Conservation (phyloP, 208 protist genomes). For the Angomonas deanei region DNA sequence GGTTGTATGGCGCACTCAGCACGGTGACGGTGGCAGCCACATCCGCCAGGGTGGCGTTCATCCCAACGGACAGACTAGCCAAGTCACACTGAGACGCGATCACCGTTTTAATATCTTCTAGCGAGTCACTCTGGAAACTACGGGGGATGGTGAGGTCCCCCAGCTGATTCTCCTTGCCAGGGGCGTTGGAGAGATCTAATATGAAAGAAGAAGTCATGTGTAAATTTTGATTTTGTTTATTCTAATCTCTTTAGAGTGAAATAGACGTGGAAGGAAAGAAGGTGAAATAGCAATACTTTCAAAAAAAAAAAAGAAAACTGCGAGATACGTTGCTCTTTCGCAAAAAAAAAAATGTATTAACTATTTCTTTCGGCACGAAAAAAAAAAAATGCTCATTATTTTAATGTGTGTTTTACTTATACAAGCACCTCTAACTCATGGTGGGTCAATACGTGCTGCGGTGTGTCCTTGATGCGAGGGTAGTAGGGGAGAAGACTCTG, state of each 20-base stretch:
- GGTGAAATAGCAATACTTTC: constrained; percentile 5
- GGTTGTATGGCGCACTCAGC: constrained; percentile 64
- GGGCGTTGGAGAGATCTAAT: constrained; percentile 21
- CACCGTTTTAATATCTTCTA: constrained; percentile 19
- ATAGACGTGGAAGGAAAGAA: not conserved
- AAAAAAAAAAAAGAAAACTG: not conserved
- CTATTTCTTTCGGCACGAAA: not conserved
- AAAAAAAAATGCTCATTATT: constrained; percentile 1
- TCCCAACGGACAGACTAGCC: constrained; percentile 20
- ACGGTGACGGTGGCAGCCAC: constrained; percentile 45
- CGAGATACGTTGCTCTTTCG: not conserved
- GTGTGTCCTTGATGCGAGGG: constrained; percentile 76
- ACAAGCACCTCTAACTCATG: constrained; percentile 78
- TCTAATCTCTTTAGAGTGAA: not conserved
- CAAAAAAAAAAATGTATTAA: not conserved
- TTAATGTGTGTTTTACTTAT: constrained; percentile 15
- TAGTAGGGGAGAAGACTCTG: constrained; percentile 94
- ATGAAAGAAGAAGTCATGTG: constrained; percentile 6
- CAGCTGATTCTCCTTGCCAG: constrained; percentile 18
- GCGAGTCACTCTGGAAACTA: not conserved
- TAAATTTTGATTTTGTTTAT: not conserved
- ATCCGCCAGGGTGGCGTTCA: constrained; percentile 17
- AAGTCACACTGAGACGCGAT: constrained; percentile 24
- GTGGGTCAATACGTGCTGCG: constrained; percentile 48
- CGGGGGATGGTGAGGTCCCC: constrained; percentile 16